Percentiles rank a stretch among this genome's conserved stretches.
Conservation (phyloP, 345 rosid species). For the Conringia planisiliqua region DNA sequence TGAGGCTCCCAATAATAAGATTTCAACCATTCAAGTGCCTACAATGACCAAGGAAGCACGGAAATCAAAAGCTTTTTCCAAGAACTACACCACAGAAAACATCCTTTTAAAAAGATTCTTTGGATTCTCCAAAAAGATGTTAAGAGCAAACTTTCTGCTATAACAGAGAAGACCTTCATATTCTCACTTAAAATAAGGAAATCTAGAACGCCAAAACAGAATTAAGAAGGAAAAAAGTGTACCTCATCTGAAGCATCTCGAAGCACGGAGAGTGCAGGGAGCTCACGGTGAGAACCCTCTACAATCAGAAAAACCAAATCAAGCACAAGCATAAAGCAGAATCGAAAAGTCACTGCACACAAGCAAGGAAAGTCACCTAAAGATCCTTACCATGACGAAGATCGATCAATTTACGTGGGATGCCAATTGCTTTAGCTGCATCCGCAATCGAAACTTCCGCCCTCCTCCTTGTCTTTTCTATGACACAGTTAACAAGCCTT, state of each 20-base stretch:
- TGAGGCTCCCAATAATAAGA: constrained; percentile 84
- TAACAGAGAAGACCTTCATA: not conserved
- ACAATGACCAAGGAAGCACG: constrained; percentile 17
- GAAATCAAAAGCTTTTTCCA: not conserved
- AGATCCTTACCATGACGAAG: constrained; percentile 81
- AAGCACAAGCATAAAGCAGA: not conserved
- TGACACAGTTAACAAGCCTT: constrained; percentile 91
- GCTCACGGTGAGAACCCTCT: constrained; percentile 93
- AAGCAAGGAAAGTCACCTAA: constrained; percentile 7
- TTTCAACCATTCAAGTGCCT: constrained; percentile 92
- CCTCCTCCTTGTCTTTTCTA: constrained; percentile 79
- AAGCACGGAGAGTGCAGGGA: constrained; percentile 70
- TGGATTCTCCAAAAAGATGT: not conserved
- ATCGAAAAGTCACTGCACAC: not conserved
- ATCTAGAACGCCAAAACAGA: not conserved
- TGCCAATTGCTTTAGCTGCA: constrained; percentile 77
- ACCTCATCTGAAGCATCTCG: constrained; percentile 78
- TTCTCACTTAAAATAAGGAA: not conserved
- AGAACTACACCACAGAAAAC: constrained; percentile 3
- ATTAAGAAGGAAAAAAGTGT: constrained; percentile 3
- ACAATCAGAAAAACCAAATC: constrained; percentile 19
- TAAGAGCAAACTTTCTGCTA: not conserved
- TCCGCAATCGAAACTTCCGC: constrained; percentile 71
- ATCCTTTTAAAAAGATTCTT: not conserved
- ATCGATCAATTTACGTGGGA: constrained; percentile 84